Percentiles rank a stretch among this genome's conserved stretches.
Conservation (phyloP, 148 eudicot species). For the Chenopodium album region DNA sequence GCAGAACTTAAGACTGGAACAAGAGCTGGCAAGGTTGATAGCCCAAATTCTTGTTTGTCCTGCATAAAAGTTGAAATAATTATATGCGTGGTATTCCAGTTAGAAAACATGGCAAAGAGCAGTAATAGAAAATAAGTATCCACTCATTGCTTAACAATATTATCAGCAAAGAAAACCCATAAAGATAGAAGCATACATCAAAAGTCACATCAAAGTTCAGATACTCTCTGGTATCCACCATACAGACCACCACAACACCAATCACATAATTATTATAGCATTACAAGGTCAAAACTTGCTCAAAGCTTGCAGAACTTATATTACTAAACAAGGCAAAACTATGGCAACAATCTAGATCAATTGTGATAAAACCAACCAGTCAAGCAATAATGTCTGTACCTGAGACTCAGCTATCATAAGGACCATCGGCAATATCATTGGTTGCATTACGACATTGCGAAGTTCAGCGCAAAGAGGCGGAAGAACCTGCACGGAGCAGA, state of each 20-base stretch:
- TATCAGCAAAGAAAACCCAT: not conserved
- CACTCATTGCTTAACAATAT: not conserved
- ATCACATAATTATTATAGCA: not conserved
- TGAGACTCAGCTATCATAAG: conserved; percentile 93
- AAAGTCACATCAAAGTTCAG: not conserved
- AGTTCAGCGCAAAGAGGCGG: conserved; percentile 99
- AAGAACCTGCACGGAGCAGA: conserved; percentile 65
- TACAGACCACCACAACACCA: not conserved
- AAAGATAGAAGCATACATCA: not conserved
- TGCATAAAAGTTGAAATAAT: conserved; percentile 29
- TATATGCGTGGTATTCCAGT: not conserved
- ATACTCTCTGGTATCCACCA: not conserved
- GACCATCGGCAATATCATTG: conserved; percentile 98
- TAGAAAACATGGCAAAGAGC: not conserved
- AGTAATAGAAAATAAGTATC: not conserved
- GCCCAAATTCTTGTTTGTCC: conserved; percentile 94
- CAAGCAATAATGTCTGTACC: conserved; percentile 41
- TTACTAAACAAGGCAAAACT: not conserved
- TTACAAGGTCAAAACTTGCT: not conserved
- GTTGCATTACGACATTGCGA: conserved; percentile 93
- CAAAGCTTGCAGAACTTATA: not conserved
- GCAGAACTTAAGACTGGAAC: conserved; percentile 87
- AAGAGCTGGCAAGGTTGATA: conserved; percentile 95
- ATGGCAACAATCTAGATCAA: not conserved
- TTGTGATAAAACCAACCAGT: not conserved